A percentile compares a stretch with the other conserved stretches of the same genome.
phyloP scores from a whole-genome alignment of 805 yeast genomes.

The Saccharomyces eubayanus region DNA sequence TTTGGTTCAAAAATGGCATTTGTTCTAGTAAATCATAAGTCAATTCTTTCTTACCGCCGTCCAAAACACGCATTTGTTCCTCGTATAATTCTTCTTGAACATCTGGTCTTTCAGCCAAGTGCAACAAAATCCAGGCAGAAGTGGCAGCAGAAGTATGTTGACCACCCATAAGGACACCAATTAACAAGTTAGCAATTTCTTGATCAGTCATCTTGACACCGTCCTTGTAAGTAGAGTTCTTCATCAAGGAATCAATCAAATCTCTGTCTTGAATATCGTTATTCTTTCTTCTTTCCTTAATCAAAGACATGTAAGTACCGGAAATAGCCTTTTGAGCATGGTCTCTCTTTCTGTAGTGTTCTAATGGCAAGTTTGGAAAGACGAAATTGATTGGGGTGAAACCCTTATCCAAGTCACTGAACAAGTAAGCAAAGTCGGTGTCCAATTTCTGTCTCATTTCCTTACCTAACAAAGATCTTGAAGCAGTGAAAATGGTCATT shows the following conservation, averaged over 20 bases:
- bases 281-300: slow-evolving; percentile 59
- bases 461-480: slow-evolving; percentile 82
- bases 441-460: slow-evolving; percentile 81
- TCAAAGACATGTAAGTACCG: slow-evolving; percentile 69
- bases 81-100: slow-evolving; percentile 71
- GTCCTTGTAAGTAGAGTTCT: slow-evolving; percentile 78
- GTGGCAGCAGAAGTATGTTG: slow-evolving; percentile 97
- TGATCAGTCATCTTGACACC: slow-evolving; percentile 91
- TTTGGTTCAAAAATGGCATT: slow-evolving; percentile 73
- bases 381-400: slow-evolving; percentile 94
- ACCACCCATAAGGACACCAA: slow-evolving; percentile 98
- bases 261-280: slow-evolving; percentile 82
- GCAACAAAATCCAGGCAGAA: slow-evolving; percentile 88
- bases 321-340: slow-evolving; percentile 78
- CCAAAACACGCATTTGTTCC: slow-evolving; percentile 62
- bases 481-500: slow-evolving; percentile 92
- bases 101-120: slow-evolving; percentile 79
- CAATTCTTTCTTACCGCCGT: slow-evolving; percentile 48
- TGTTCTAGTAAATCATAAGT: slow-evolving; percentile 76
- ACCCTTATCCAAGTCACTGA: slow-evolving; percentile 90
- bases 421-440: slow-evolving; percentile 74
- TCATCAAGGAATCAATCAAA: slow-evolving; percentile 80
- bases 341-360: slow-evolving; percentile 78
- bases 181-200: slow-evolving; percentile 86
- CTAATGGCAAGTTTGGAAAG: slow-evolving; percentile 87